phyloP scores from a whole-genome alignment of 495 filamentous ascomycete genomes.

The Lindgomyces ingoldianus region DNA sequence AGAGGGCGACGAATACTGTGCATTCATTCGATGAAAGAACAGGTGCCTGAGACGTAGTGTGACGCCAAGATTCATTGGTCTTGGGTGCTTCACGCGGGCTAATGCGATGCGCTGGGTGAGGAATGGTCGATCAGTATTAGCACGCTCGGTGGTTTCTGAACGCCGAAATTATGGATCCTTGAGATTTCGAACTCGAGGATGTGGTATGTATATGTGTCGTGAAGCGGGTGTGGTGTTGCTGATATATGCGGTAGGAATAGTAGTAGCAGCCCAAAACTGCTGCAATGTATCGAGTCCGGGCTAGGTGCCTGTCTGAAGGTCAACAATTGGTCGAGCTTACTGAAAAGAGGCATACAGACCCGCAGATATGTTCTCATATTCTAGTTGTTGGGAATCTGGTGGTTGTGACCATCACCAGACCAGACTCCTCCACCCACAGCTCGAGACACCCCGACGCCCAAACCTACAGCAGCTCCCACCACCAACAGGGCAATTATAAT shows the following conservation, averaged over 20 bases:
- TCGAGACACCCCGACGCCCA: constrained; percentile 63
- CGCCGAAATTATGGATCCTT: neutral
- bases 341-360: neutral
- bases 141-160: neutral
- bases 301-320: neutral
- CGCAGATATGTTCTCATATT: neutral
- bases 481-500: constrained; percentile 57
- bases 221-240: neutral
- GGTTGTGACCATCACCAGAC: constrained; percentile 35
- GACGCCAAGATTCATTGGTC: neutral
- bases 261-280: neutral
- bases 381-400: constrained; percentile 30
- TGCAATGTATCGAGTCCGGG: neutral
- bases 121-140: neutral
- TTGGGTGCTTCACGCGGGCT: neutral
- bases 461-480: constrained; percentile 60
- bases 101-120: neutral
- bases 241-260: neutral
- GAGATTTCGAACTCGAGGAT: neutral
- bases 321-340: neutral
- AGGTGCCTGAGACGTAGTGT: neutral
- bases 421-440: constrained; percentile 63
- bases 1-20: neutral
- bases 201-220: neutral
- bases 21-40: neutral